Evolutionary conservation across 441 rosid species (phyloP).

Genomic region (Sinapis alba): DNA sequence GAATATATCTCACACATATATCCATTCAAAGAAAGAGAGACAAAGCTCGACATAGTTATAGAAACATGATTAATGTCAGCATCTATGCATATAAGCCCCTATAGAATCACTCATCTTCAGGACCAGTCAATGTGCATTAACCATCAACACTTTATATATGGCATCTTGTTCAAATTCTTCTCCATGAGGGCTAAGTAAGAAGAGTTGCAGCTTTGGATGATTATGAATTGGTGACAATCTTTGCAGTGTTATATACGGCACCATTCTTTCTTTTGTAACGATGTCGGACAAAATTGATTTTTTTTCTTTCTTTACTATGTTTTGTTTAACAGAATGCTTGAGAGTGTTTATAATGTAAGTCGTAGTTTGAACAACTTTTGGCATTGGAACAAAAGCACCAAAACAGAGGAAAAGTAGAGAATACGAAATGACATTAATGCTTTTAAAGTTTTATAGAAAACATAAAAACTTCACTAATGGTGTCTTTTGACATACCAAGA

Average conservation of each 20-base stretch:
- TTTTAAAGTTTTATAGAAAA: background rate
- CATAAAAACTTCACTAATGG: background rate
- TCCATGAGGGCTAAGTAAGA: constrained; percentile 41
- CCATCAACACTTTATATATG: constrained; percentile 17
- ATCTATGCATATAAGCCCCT: background rate
- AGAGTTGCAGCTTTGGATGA: constrained; percentile 41
- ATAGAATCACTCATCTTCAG: background rate
- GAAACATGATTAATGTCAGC: no score
- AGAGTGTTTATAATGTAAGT: constrained; percentile 8
- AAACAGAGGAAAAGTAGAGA: background rate
- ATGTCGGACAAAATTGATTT: background rate
- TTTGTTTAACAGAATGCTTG: constrained; percentile 5
- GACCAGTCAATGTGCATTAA: background rate
- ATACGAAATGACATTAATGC: background rate
- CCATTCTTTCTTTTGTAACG: background rate
- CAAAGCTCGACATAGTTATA: no score
- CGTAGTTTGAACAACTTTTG: background rate
- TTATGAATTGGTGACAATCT: constrained; percentile 2
- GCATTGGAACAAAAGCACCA: background rate
- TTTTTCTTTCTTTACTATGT: background rate
- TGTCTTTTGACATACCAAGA: background rate
- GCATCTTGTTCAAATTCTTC: constrained; percentile 80
- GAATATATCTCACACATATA: no score
- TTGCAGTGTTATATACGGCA: constrained; percentile 13
- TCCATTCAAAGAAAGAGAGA: no score